Conservation (phyloP, 768 basidiomycete genomes). For the Termitomyces eurrhizus region DNA sequence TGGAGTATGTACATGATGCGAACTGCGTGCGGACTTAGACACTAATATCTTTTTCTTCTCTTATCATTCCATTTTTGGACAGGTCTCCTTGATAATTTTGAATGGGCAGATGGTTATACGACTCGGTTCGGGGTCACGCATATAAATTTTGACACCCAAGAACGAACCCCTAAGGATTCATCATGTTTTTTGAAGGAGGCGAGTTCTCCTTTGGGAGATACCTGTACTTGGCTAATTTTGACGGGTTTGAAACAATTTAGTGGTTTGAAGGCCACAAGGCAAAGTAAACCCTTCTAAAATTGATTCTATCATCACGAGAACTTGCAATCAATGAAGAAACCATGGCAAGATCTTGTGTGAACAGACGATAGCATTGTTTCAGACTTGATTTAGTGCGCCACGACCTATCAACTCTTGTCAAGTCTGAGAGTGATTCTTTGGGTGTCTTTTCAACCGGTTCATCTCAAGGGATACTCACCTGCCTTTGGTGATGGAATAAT, state of each 20-base stretch:
- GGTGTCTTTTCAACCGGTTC: not conserved
- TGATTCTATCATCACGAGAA: not conserved
- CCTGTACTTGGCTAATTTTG: not conserved
- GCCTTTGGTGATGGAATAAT: too few species aligned
- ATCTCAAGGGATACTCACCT: too few species aligned
- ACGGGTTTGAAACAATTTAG: not conserved
- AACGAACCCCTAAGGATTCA: conserved; percentile 60
- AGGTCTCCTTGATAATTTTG: conserved; percentile 69
- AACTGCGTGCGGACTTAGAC: not conserved
- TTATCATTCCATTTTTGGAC: not conserved
- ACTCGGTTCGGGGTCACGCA: conserved; percentile 70
- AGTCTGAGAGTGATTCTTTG: not conserved
- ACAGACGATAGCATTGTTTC: not conserved
- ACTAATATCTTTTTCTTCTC: conserved; percentile 1
- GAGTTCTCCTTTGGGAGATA: not conserved
- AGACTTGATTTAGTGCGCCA: too few species aligned
- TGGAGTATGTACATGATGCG: conserved; percentile 46
- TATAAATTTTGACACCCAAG: conserved; percentile 62
- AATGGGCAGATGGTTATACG: conserved; percentile 67
- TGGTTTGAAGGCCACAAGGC: conserved; percentile 13
- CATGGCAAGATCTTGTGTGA: not conserved
- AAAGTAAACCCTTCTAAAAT: not conserved
- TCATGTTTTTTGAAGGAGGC: conserved; percentile 45
- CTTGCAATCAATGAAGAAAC: not conserved
- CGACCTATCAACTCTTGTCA: not conserved